A percentile compares a stretch with the other conserved stretches of the same genome.
phyloP scores from a whole-genome alignment of 148 eudicot genomes.

The Camellia japonica region DNA sequence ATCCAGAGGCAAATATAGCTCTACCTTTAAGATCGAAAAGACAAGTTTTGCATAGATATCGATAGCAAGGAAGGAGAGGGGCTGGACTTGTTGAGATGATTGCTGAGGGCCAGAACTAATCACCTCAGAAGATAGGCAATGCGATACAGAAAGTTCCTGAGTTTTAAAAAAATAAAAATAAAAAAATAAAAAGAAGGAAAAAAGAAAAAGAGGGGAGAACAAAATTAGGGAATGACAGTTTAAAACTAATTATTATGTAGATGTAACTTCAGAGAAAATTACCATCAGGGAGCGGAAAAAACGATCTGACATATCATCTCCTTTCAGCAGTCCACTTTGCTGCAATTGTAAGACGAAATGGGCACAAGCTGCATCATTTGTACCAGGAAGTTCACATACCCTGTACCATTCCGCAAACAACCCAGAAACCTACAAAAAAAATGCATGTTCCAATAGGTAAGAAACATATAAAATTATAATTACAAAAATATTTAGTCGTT shows the following conservation, averaged over 20 bases:
- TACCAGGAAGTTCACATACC: conserved; percentile 70
- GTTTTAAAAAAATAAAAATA: background rate
- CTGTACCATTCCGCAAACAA: conserved; percentile 82
- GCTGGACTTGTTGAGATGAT: conserved; percentile 50
- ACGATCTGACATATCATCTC: conserved; percentile 76
- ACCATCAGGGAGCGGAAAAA: conserved; percentile 83
- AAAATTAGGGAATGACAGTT: background rate
- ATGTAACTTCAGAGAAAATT: background rate
- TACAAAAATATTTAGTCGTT: background rate
- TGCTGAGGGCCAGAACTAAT: conserved; percentile 32
- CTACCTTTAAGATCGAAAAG: conserved; percentile 81
- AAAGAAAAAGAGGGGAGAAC: background rate
- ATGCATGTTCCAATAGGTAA: conserved; percentile 10
- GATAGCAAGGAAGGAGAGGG: conserved; percentile 83
- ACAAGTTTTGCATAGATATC: conserved; percentile 87
- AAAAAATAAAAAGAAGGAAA: background rate
- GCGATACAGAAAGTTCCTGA: conserved; percentile 92
- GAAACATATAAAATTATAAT: background rate
- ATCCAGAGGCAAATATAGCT: conserved; percentile 5
- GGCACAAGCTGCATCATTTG: conserved; percentile 59
- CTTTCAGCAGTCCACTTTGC: conserved; percentile 77
- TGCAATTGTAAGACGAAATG: conserved; percentile 56
- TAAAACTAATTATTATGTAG: background rate
- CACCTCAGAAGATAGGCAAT: conserved; percentile 71
- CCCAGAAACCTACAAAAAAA: conserved; percentile 48